Conservation (phyloP, 768 basidiomycete genomes). For the Suillus placidus region DNA sequence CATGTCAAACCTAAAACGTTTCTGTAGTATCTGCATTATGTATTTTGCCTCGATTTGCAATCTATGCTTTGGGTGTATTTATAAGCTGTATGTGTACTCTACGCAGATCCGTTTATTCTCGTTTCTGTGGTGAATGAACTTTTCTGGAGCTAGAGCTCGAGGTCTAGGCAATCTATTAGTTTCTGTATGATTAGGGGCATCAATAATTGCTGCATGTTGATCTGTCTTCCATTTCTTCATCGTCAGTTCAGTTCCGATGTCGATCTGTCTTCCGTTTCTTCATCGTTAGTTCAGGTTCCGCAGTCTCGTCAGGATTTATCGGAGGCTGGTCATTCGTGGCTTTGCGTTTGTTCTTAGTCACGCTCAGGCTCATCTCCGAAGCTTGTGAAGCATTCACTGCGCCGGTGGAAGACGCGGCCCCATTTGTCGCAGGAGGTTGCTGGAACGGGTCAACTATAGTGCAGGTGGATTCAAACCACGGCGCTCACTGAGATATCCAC, state of each 20-base stretch:
- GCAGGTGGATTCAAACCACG: background rate
- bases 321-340: background rate
- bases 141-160: too few species aligned
- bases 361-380: background rate
- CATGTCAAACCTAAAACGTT: too few species aligned
- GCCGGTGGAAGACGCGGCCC: background rate
- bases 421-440: slow-evolving; percentile 19
- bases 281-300: background rate
- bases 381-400: background rate
- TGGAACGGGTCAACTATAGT: background rate
- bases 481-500: slow-evolving; percentile 15
- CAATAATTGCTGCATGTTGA: background rate
- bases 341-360: slow-evolving; percentile 30
- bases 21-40: too few species aligned
- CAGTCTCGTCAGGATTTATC: slow-evolving; percentile 3
- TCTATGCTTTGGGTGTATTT: too few species aligned
- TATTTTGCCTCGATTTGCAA: too few species aligned
- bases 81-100: too few species aligned
- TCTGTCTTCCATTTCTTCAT: slow-evolving; percentile 15
- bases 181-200: background rate
- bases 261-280: slow-evolving; percentile 15
- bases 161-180: background rate
- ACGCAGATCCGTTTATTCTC: too few species aligned
- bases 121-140: too few species aligned
- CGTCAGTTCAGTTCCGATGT: background rate